Base-by-base conservation (phyloP, 2,329 filamentous ascomycete species). In the Hortaea sp. region DNA sequence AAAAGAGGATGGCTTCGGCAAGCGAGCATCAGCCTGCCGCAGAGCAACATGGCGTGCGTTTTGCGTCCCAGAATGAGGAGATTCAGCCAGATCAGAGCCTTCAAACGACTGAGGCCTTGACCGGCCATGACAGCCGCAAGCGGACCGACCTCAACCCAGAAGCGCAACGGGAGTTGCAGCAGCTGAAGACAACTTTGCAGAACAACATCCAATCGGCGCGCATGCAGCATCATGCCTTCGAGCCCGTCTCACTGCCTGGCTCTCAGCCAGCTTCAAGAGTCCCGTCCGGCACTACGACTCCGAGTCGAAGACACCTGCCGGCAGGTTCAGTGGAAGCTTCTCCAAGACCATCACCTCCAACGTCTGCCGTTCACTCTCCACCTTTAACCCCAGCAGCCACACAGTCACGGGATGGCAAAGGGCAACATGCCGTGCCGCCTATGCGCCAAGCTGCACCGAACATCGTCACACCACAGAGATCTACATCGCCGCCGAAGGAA, bases 321-420 rank as follows among this genome's bases (percentile, higher is more conserved):
- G 69, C 68, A 32, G 61, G 61, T 31, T 81, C 81, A 44, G 72
- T 72, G 48, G 77, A 75, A 55, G 75, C 77, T 50, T 88, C 84
- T 47, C 81, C 84, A 29, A 76, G 75, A 61, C 71, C 79, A 37
- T 85, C 82, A 53, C 83, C 85, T 49, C 76, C 77, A 50, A 70
- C 77, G 39, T 79, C 82, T 49, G 78, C 84, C 47, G 78, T 94
- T 69, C 85, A 90, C 56, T 94, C 89, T 7, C 90, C 90, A 54
- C 88, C 88, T 38, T 75, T 97, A 44, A 95, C 89, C 9, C 90
- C 90, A 12, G 82, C 88, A 45, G 88, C 82, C 43, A 90, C 87
- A 39, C 71, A 73, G 53, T 78, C 77, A 44, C 71, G 72, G 55
- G 79, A 80, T 60, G 72, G 61, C 57, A 69, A 62, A 54, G 55